These are phyloP conservation scores for Russula earlei DNA, from an alignment of 768 basidiomycete genomes.

Conservation along the genomic window DNA sequence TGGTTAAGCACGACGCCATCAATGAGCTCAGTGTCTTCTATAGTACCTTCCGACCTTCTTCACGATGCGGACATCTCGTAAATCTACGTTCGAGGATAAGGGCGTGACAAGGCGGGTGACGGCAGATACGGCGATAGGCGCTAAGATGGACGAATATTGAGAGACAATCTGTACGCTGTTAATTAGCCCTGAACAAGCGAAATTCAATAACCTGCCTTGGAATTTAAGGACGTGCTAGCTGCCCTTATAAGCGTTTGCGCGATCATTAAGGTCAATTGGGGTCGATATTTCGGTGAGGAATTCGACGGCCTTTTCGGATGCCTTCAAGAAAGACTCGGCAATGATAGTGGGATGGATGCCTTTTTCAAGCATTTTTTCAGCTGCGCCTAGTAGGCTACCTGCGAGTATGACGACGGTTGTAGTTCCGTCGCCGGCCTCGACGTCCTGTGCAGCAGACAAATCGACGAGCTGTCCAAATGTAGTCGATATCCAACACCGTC, in stretches of 20 bases:
- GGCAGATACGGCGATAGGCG: conserved; percentile 97
- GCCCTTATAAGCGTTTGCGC: conserved; percentile 77
- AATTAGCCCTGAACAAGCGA: background rate
- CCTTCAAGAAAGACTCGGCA: conserved; percentile 90
- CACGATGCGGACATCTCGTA: conserved; percentile 91
- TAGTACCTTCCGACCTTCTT: conserved; percentile 99
- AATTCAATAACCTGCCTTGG: conserved; percentile 56
- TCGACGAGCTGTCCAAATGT: conserved; percentile 70
- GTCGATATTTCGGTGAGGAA: conserved; percentile 87
- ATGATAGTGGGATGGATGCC: conserved; percentile 98
- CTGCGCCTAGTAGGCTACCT: conserved; percentile 84
- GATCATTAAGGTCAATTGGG: conserved; percentile 86
- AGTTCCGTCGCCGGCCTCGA: conserved; percentile 97
- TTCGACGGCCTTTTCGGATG: conserved; percentile 88
- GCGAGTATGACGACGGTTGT: conserved; percentile 96
- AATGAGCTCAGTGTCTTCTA: conserved; percentile 95
- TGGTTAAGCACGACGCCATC: conserved; percentile 98
- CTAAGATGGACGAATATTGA: conserved; percentile 94
- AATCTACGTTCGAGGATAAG: conserved; percentile 89
- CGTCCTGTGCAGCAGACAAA: conserved; percentile 93
- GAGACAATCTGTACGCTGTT: conserved; percentile 78
- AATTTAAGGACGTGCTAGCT: conserved; percentile 91
- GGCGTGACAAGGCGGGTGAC: conserved; percentile 86
- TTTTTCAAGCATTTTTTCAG: conserved; percentile 93
- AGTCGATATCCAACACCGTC: background rate